A percentile compares a stretch with the other conserved stretches of the same genome.
Conservation (phyloP, 2,329 filamentous ascomycete genomes). For the Fusarium pseudoanthophilum region DNA sequence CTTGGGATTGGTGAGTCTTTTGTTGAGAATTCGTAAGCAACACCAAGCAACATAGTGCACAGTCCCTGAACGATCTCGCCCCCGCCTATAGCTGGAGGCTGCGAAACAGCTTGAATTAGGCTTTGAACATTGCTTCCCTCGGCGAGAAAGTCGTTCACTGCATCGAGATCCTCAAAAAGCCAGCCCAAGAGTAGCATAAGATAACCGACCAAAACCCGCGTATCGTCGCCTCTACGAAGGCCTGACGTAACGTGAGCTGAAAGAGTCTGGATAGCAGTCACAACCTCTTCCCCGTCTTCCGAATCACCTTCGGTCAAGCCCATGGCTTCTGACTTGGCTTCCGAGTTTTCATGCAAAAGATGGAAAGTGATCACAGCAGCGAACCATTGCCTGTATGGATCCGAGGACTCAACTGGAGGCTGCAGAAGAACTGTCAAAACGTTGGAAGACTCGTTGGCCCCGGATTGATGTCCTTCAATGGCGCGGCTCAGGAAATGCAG, state of each 20-base stretch:
- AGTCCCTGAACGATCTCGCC: conserved; percentile 81
- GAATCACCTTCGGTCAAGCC: conserved; percentile 89
- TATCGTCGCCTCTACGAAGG: conserved; percentile 79
- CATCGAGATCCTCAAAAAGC: conserved; percentile 92
- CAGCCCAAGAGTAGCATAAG: conserved; percentile 89
- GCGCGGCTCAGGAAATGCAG: conserved; percentile 88
- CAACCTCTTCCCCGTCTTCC: conserved; percentile 89
- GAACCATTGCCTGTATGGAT: conserved; percentile 92
- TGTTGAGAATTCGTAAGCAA: conserved; percentile 96
- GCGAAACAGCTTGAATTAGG: conserved; percentile 77
- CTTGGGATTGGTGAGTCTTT: conserved; percentile 94
- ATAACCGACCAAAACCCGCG: conserved; percentile 83
- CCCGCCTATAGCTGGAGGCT: conserved; percentile 66
- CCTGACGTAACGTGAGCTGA: conserved; percentile 86
- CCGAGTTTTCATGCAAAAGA: conserved; percentile 80
- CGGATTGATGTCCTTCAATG: conserved; percentile 84
- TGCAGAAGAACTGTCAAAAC: conserved; percentile 84
- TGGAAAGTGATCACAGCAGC: conserved; percentile 89
- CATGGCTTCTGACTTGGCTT: conserved; percentile 84
- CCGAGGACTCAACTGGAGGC: conserved; percentile 70
- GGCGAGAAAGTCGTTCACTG: conserved; percentile 90
- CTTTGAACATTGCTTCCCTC: conserved; percentile 94
- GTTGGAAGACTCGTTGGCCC: conserved; percentile 85
- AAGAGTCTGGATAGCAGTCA: conserved; percentile 91
- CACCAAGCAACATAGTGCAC: conserved; percentile 84